A percentile compares a stretch with the other conserved stretches of the same genome.
Conservation (phyloP, 495 filamentous ascomycete species). For the Aspergillus funiculosus region DNA sequence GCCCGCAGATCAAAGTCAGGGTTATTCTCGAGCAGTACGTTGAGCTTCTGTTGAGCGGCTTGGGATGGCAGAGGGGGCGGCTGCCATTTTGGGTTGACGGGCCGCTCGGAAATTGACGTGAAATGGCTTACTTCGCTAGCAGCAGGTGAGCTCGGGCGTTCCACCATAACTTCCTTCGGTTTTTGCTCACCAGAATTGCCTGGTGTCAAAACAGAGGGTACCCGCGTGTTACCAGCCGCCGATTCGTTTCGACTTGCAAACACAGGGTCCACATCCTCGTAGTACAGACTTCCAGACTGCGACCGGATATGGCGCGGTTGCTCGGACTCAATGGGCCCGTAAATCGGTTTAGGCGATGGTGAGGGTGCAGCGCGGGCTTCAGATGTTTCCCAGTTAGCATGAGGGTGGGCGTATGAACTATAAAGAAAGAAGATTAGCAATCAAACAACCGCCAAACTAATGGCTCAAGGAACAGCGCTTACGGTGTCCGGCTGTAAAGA, state of each 20-base stretch:
- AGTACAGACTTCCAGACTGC: constrained; percentile 57
- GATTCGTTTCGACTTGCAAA: constrained; percentile 54
- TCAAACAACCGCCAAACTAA: constrained; percentile 8
- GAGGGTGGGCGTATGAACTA: constrained; percentile 60
- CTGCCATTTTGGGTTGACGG: constrained; percentile 80
- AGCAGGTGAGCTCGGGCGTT: constrained; percentile 66
- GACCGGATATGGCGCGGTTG: constrained; percentile 33
- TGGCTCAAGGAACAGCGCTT: constrained; percentile 36
- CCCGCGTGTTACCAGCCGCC: constrained; percentile 15
- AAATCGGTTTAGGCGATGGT: constrained; percentile 7
- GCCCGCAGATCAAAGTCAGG: constrained; percentile 63
- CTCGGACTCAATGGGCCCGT: background rate
- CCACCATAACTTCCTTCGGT: constrained; percentile 52
- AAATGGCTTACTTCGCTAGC: constrained; percentile 73
- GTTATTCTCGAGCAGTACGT: constrained; percentile 61
- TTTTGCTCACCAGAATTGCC: constrained; percentile 35
- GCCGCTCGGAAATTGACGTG: constrained; percentile 78
- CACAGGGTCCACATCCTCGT: constrained; percentile 89
- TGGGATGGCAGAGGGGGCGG: constrained; percentile 41
- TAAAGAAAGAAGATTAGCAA: constrained; percentile 28
- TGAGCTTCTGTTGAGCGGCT: constrained; percentile 45
- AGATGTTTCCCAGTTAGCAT: constrained; percentile 40
- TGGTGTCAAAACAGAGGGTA: constrained; percentile 35
- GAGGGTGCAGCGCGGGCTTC: constrained; percentile 6
- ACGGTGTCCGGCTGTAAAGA: constrained; percentile 69